These are phyloP conservation scores for Danielozyma ontarioensis DNA, from an alignment of 805 yeast species.

Conservation along the genomic window DNA sequence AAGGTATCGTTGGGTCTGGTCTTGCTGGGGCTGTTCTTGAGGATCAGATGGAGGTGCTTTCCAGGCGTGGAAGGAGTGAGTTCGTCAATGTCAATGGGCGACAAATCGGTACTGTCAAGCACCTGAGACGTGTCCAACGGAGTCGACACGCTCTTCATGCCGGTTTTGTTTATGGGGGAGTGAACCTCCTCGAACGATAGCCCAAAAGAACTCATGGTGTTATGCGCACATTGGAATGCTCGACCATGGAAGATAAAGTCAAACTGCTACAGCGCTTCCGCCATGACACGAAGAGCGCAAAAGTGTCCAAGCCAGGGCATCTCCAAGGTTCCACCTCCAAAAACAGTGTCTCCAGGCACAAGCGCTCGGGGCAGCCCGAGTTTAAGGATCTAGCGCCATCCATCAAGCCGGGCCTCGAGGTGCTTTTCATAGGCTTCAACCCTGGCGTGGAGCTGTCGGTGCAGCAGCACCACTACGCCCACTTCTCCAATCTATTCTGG, in stretches of 20 bases:
- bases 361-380: background rate
- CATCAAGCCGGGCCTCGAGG: constrained; percentile 14
- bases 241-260: background rate
- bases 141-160: constrained; percentile 13
- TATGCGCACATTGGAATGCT: background rate
- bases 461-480: constrained; percentile 69
- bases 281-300: background rate
- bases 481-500: constrained; percentile 66
- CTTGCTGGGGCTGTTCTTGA: constrained; percentile 6
- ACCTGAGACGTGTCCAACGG: constrained; percentile 7
- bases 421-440: constrained; percentile 67
- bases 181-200: constrained; percentile 7
- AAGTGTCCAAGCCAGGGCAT: background rate
- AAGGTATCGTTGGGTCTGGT: constrained; percentile 1
- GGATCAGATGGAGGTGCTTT: constrained; percentile 4
- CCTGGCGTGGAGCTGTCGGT: constrained; percentile 63
- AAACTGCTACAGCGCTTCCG: background rate
- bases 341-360: background rate
- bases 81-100: constrained; percentile 8
- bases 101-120: constrained; percentile 2
- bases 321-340: constrained; percentile 1
- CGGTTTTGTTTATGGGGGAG: constrained; percentile 9
- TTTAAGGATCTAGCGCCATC: constrained; percentile 35
- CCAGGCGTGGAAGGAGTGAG: background rate
- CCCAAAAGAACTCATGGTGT: constrained; percentile 6